Base-by-base conservation (phyloP, 768 basidiomycete genomes). In the Leccinum arenicola region DNA sequence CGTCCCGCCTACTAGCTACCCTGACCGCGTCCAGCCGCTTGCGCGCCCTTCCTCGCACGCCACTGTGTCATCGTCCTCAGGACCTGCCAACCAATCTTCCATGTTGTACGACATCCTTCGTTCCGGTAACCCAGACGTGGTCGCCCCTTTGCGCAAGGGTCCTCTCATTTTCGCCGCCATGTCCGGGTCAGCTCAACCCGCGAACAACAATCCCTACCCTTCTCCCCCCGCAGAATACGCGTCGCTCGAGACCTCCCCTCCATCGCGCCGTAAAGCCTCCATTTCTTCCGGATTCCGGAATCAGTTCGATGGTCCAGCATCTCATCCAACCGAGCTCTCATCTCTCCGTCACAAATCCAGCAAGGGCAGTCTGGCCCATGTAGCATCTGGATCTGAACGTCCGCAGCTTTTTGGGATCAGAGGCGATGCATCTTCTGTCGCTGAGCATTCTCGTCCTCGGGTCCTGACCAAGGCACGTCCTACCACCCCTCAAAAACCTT, bases 101-200 rank as follows among this genome's bases (percentile, higher is more conserved):
- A 59, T 68, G 68, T 23, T 61, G 11, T 68, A 55, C 29, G 70
- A 71, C 62, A 38, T 66, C 12, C 56, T 68, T 14, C 64, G 68
- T 49, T 60, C 66, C 1, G 66, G 60, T 31, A 54, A 58, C 33
- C 1, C 61, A 5, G 70, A 56, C 55, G 63, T 35, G 55, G 50
- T 47, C 54, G 6, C 63, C 60, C 61, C 68, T 4, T 49, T 71
- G 6, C 76, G 75, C 57, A 82, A 80, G 19, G 83, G 82, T 21
- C 86, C 87, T 1, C 76, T 84, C 23, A 89, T 89, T 33, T 89
- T 89, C 57, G 70, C 84, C 6, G 83, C 85, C 4, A 84, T 82
- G 79, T 74, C 77, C 12, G 54, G 57, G 66, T 6, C 68, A 67
- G 29, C 66, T 73, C 27, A 51, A 19, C 23, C 36, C 6, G 7